Evolutionary conservation across 306 rosid genomes (phyloP).

Genomic region (Hylodesmum podocarpum): DNA sequence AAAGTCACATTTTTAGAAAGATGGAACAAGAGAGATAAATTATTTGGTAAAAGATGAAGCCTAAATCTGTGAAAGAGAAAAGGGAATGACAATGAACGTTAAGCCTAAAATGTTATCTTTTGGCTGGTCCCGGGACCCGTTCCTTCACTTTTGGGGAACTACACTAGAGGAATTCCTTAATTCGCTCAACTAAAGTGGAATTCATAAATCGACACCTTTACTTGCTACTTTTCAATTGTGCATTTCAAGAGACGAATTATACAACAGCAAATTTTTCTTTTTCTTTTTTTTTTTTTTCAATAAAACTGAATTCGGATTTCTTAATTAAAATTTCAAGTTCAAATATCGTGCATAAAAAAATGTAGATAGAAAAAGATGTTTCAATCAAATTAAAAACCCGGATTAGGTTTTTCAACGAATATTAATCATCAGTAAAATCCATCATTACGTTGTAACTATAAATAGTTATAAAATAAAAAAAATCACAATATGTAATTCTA

Average conservation of each 20-base stretch:
- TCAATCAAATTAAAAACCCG: no score
- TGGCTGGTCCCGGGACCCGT: slow-evolving; percentile 15
- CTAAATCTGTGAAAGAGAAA: not conserved
- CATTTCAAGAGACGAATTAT: slow-evolving; percentile 15
- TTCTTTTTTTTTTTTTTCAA: no score
- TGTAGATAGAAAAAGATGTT: no score
- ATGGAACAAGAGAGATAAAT: not conserved
- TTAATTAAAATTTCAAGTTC: no score
- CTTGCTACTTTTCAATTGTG: slow-evolving; percentile 39
- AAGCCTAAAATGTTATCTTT: not conserved
- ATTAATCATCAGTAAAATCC: no score
- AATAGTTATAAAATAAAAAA: no score
- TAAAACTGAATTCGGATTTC: no score
- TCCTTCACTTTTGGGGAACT: slow-evolving; percentile 16
- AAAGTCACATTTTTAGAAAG: slow-evolving; percentile 15
- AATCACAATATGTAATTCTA: no score
- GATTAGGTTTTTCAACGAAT: no score
- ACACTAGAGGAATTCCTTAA: slow-evolving; percentile 40
- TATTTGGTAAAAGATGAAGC: not conserved
- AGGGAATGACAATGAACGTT: not conserved
- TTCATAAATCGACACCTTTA: slow-evolving; percentile 25
- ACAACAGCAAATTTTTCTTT: no score
- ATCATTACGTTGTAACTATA: no score
- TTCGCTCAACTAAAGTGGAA: slow-evolving; percentile 41
- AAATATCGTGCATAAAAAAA: no score